These are phyloP conservation scores for Psilocybe sp. DNA, from an alignment of 768 basidiomycete genomes.

Conservation along the genomic window DNA sequence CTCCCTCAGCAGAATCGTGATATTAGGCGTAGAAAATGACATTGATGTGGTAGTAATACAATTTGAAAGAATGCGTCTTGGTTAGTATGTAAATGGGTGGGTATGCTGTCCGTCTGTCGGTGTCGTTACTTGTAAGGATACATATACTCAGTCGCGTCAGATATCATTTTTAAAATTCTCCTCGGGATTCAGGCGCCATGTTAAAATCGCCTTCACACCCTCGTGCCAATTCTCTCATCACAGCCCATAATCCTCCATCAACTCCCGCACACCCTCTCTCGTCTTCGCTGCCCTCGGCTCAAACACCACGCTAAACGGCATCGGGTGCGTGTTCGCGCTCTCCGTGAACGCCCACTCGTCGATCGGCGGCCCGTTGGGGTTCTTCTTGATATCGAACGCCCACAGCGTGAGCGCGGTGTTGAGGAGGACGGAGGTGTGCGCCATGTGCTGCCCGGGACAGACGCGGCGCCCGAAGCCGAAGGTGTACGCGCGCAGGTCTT, in stretches of 20 bases:
- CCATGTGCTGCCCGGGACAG: constrained; percentile 67
- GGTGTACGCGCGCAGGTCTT: constrained; percentile 49
- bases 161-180: no score
- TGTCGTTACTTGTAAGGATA: no score
- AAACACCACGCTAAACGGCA: constrained; percentile 58
- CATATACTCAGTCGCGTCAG: no score
- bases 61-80: no score
- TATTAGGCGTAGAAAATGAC: no score
- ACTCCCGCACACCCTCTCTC: constrained; percentile 31
- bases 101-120: no score
- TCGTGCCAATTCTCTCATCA: no score
- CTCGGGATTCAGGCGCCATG: no score
- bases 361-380: constrained; percentile 47
- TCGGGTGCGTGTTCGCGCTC: constrained; percentile 61
- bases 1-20: no score
- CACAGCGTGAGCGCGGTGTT: constrained; percentile 63
- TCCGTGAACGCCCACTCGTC: constrained; percentile 62
- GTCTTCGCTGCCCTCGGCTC: constrained; percentile 39
- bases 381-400: constrained; percentile 57
- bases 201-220: no score
- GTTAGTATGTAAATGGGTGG: no score
- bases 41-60: no score
- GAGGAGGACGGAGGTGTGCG: constrained; percentile 61
- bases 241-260: constrained; percentile 39
- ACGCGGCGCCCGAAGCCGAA: constrained; percentile 62